These are phyloP conservation scores for Termitomyces sp. DNA, from an alignment of 768 basidiomycete genomes.

Conservation along the genomic window DNA sequence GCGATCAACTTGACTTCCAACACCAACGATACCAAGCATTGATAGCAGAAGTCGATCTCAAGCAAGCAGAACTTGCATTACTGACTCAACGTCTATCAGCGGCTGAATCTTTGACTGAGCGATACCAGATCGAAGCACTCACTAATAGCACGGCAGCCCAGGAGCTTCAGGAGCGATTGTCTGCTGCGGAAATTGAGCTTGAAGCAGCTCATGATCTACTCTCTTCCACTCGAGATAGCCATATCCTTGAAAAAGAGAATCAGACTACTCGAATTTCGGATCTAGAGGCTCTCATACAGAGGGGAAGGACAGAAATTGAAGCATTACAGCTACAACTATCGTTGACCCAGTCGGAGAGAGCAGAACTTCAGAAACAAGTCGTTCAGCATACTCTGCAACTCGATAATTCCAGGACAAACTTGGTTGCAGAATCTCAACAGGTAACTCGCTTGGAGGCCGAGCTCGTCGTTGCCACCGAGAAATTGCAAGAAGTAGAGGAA, in stretches of 20 bases:
- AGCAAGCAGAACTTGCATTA: slow-evolving; percentile 14
- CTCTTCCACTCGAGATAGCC: slow-evolving; percentile 7
- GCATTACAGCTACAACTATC: background rate
- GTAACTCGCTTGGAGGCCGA: slow-evolving; percentile 18
- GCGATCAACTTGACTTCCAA: slow-evolving; percentile 10
- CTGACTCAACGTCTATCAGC: slow-evolving; percentile 9
- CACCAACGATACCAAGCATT: slow-evolving; percentile 13
- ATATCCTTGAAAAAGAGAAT: slow-evolving; percentile 13
- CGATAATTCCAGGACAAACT: slow-evolving; percentile 10
- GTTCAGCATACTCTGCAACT: slow-evolving; percentile 15
- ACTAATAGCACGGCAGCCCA: slow-evolving; percentile 2
- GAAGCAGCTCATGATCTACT: slow-evolving; percentile 14
- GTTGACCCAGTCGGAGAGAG: slow-evolving; percentile 1
- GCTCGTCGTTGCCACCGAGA: slow-evolving; percentile 16
- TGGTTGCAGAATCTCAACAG: slow-evolving; percentile 18
- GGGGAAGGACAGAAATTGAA: slow-evolving; percentile 2
- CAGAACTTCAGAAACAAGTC: slow-evolving; percentile 13
- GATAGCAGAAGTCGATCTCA: slow-evolving; percentile 2
- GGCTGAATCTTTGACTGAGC: slow-evolving; percentile 11
- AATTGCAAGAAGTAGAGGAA: slow-evolving; percentile 27
- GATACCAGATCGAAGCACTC: slow-evolving; percentile 9
- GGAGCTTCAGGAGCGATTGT: slow-evolving; percentile 14
- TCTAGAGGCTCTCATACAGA: slow-evolving; percentile 8
- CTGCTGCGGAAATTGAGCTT: slow-evolving; percentile 5
- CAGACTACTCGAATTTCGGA: slow-evolving; percentile 11